A percentile compares a stretch with the other conserved stretches of the same genome.
Evolutionary conservation across 805 yeast genomes (phyloP).

Genomic region (Isabelozyma gotoi): DNA sequence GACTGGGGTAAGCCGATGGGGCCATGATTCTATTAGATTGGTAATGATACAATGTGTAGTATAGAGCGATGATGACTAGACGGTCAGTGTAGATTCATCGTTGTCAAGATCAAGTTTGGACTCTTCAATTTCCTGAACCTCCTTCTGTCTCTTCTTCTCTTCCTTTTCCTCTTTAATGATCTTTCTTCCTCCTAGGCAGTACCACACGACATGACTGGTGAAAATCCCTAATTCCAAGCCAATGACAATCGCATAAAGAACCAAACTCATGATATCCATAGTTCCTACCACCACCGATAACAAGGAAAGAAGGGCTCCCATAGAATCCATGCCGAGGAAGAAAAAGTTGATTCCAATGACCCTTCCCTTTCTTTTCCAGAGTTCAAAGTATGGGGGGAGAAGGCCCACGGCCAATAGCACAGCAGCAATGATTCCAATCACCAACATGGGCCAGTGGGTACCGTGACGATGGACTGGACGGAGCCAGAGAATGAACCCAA

Average conservation of each 20-base stretch:
- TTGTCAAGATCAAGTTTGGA: not conserved
- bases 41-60: too few species aligned
- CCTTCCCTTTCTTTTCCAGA: conserved; percentile 73
- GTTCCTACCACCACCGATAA: conserved; percentile 54
- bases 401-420: conserved; percentile 74
- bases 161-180: conserved; percentile 24
- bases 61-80: too few species aligned
- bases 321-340: conserved; percentile 70
- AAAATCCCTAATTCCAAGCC: conserved; percentile 77
- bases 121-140: not conserved
- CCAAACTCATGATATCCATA: conserved; percentile 76
- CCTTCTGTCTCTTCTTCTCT: conserved; percentile 4
- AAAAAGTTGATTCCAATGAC: conserved; percentile 89
- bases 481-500: conserved; percentile 71
- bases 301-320: conserved; percentile 80
- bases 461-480: conserved; percentile 49
- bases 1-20: too few species aligned
- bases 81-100: not conserved
- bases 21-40: too few species aligned
- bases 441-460: conserved; percentile 74
- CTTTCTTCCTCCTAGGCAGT: conserved; percentile 29
- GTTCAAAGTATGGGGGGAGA: conserved; percentile 85
- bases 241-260: conserved; percentile 72
- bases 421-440: conserved; percentile 81
- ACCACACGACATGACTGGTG: conserved; percentile 70